Percentiles rank a stretch among this genome's conserved stretches.
Conservation (phyloP, 225 moss, liverwort and hornwort species). For the Rhytidiadelphus loreus region DNA sequence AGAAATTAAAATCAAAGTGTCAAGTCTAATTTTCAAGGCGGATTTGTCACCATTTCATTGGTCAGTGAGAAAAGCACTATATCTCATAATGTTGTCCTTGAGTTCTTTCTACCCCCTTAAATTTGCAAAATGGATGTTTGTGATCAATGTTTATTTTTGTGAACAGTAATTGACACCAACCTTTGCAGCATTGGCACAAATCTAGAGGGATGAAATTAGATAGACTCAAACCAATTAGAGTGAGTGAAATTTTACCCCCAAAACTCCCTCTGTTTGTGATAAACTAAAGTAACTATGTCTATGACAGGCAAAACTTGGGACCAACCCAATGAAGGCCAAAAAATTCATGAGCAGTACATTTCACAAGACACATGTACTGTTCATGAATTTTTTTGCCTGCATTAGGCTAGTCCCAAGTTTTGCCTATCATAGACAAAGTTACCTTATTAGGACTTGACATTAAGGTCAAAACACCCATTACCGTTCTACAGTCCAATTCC, state of each 20-base stretch:
- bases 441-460: too few species aligned
- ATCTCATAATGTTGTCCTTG: neutral
- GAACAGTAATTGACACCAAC: neutral
- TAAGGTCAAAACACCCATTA: too few species aligned
- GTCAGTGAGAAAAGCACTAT: neutral
- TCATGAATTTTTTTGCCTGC: too few species aligned
- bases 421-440: too few species aligned
- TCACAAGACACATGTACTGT: too few species aligned
- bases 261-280: fast-evolving
- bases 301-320: too few species aligned
- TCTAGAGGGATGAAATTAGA: fast-evolving
- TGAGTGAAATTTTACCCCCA: neutral
- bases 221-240: fast-evolving
- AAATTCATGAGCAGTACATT: too few species aligned
- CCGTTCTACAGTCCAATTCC: too few species aligned
- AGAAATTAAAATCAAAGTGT: neutral
- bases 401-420: too few species aligned
- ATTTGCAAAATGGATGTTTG: fast-evolving
- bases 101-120: too few species aligned
- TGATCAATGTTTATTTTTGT: fast-evolving
- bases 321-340: too few species aligned
- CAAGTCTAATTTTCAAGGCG: fast-evolving
- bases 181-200: fast-evolving
- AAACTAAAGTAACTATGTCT: too few species aligned
- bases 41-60: neutral